A percentile compares a stretch with the other conserved stretches of the same genome.
Evolutionary conservation across 306 rosid species (phyloP).

Genomic region (Lagenaria siceraria): DNA sequence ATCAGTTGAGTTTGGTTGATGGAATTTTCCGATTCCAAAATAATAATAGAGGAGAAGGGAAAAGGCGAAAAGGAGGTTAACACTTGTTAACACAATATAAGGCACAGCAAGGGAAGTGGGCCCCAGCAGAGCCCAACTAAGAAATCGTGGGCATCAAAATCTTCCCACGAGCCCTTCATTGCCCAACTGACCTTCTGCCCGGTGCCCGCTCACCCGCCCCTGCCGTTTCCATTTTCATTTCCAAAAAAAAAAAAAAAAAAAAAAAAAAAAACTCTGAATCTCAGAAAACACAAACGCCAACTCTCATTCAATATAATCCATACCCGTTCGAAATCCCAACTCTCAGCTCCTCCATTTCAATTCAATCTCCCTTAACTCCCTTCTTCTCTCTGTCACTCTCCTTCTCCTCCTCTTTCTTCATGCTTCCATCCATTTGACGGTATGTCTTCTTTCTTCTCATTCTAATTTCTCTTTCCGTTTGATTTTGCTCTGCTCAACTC

Average conservation of each 20-base stretch:
- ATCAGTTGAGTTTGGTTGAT: no score
- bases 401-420: neutral
- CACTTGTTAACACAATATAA: neutral
- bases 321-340: neutral
- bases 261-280: neutral
- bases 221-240: neutral
- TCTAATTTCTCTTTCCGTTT: neutral
- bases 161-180: constrained; percentile 19
- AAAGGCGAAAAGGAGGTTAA: neutral
- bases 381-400: neutral
- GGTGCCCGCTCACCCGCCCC: neutral
- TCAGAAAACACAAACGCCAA: neutral
- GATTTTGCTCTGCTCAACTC: neutral
- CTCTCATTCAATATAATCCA: neutral
- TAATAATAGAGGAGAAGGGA: neutral
- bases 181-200: constrained; percentile 12
- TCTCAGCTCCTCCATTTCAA: neutral
- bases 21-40: no score
- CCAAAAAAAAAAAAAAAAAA: neutral
- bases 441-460: neutral
- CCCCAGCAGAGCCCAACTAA: neutral
- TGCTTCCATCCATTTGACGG: constrained; percentile 6
- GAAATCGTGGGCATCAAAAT: constrained; percentile 2
- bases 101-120: neutral
- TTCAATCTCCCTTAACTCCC: neutral